Evolutionary conservation across 257 asterid genomes (phyloP).

Genomic region (Plantago elongata): DNA sequence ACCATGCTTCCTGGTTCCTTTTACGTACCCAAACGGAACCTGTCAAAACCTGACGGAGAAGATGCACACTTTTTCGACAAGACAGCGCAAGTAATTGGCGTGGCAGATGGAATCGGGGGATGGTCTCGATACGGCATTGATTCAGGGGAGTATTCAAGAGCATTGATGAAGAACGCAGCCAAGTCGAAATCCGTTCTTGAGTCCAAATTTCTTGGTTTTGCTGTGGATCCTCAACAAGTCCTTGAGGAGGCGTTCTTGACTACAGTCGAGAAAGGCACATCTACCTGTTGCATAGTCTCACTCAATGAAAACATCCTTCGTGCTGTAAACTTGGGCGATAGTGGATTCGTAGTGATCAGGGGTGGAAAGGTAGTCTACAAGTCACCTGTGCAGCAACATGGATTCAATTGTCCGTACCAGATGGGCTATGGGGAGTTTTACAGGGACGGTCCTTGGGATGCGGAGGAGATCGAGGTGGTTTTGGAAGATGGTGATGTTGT

Average conservation of each 20-base stretch:
- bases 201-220: neutral
- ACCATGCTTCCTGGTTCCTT: too few species aligned
- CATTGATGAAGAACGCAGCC: constrained; percentile 24
- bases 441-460: constrained; percentile 5
- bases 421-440: neutral
- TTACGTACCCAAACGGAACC: constrained; percentile 27
- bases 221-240: constrained; percentile 16
- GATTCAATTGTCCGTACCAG: constrained; percentile 38
- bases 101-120: constrained; percentile 46
- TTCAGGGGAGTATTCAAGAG: constrained; percentile 32
- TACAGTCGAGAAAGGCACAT: constrained; percentile 19
- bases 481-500: constrained; percentile 34
- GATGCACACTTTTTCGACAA: constrained; percentile 30
- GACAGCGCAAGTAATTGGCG: constrained; percentile 25
- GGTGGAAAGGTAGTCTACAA: constrained; percentile 18
- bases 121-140: constrained; percentile 29
- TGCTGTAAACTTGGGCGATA: constrained; percentile 43
- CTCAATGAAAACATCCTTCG: constrained; percentile 11
- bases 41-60: constrained; percentile 22
- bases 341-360: constrained; percentile 35
- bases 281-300: constrained; percentile 39
- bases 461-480: constrained; percentile 21
- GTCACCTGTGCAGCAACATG: constrained; percentile 22
- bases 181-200: neutral
- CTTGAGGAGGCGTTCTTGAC: constrained; percentile 20